phyloP scores from a whole-genome alignment of 805 yeast species.

The Wickerhamiella kurtzmanii region DNA sequence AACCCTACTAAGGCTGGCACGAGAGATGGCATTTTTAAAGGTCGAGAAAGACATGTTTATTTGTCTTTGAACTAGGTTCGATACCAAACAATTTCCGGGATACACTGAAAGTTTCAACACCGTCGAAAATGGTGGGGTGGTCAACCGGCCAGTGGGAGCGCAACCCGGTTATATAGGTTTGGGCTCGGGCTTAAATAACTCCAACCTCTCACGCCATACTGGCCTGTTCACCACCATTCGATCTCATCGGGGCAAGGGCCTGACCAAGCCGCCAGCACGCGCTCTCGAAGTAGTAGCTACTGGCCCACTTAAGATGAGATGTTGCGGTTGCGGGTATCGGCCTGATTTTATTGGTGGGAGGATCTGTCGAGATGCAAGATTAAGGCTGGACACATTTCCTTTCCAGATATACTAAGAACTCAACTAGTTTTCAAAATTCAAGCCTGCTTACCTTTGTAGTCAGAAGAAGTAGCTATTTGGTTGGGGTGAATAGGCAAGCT shows the following conservation, averaged over 20 bases:
- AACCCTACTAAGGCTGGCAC: constrained; percentile 1
- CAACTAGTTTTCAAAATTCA: no score
- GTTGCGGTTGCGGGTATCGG: background rate
- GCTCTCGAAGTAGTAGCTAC: background rate
- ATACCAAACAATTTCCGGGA: no score
- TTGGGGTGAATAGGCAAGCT: no score
- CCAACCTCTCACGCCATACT: background rate
- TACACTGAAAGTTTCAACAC: no score
- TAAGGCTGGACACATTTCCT: no score
- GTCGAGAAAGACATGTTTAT: background rate
- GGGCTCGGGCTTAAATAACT: background rate
- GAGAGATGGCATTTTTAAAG: constrained; percentile 4
- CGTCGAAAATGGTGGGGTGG: constrained; percentile 6
- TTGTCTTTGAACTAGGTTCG: no score
- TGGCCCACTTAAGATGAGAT: background rate
- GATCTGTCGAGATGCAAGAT: no score
- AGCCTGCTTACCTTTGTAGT: no score
- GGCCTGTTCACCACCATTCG: constrained; percentile 1
- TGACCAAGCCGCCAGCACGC: background rate
- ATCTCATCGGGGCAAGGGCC: constrained; percentile 16
- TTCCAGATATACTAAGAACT: no score
- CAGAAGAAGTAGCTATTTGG: no score
- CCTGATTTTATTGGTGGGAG: no score
- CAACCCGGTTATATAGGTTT: background rate
- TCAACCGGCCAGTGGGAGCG: constrained; percentile 4